These are phyloP conservation scores for Pterocarpus santalinus DNA, from an alignment of 306 rosid genomes.

Conservation along the genomic window DNA sequence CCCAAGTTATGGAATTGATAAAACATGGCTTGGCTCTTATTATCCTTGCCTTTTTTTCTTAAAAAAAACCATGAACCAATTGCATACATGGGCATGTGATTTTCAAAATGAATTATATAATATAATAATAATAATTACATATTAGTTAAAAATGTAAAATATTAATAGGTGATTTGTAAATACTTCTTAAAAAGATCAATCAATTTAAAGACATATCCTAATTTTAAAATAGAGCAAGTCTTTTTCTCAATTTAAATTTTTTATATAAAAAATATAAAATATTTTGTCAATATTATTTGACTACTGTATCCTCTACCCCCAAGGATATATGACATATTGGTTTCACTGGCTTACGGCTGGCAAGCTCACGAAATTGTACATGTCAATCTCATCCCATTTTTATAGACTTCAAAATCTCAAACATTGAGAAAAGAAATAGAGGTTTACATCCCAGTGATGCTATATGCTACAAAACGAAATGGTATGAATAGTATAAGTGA, in stretches of 20 bases:
- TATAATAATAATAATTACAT: background rate
- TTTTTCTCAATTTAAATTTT: too few species aligned
- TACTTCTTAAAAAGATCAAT: too few species aligned
- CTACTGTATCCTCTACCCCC: too few species aligned
- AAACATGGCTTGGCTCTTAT: background rate
- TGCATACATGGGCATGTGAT: background rate
- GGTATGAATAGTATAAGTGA: too few species aligned
- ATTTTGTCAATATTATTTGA: background rate
- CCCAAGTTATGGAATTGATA: background rate
- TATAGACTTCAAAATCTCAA: background rate
- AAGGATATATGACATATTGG: background rate
- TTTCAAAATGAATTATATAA: background rate
- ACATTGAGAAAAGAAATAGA: background rate
- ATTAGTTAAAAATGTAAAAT: too few species aligned
- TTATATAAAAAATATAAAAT: too few species aligned
- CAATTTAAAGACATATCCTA: too few species aligned
- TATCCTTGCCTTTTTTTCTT: background rate
- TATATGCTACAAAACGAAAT: too few species aligned
- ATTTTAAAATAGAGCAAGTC: too few species aligned
- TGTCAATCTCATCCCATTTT: background rate
- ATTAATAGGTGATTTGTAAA: too few species aligned
- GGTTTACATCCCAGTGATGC: background rate
- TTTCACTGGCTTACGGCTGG: constrained; percentile 18
- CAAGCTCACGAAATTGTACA: background rate
- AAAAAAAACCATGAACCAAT: background rate